These are phyloP conservation scores for Gloeophyllum trabeum DNA, from an alignment of 768 basidiomycete species.

Conservation along the genomic window DNA sequence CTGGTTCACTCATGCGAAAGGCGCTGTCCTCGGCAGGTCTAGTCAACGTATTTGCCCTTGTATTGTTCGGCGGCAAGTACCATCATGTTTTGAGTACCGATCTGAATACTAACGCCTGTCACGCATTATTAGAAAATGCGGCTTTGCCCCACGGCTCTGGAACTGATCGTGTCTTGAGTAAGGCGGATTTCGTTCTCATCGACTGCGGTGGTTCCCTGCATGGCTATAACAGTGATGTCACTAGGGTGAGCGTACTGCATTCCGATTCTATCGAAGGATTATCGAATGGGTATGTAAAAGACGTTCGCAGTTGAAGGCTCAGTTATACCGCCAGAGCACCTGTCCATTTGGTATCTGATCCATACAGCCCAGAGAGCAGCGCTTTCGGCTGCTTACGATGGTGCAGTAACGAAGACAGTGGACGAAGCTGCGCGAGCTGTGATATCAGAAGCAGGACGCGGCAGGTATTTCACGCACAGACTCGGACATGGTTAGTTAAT, in stretches of 20 bases:
- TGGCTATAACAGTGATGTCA: constrained; percentile 73
- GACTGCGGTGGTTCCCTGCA: constrained; percentile 64
- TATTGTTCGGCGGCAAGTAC: constrained; percentile 67
- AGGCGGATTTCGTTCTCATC: constrained; percentile 59
- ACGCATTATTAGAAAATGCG: constrained; percentile 62
- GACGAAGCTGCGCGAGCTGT: constrained; percentile 51
- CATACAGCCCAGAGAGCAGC: constrained; percentile 52
- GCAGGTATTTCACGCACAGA: constrained; percentile 65
- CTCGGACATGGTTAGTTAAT: constrained; percentile 57
- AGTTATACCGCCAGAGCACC: constrained; percentile 38
- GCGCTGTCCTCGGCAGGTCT: constrained; percentile 53
- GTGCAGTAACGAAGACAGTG: constrained; percentile 38
- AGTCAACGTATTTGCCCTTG: constrained; percentile 42
- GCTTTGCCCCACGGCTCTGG: constrained; percentile 80
- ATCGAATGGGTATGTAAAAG: too few species aligned
- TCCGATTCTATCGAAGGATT: too few species aligned
- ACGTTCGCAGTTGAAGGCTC: constrained; percentile 58
- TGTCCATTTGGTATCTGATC: constrained; percentile 54
- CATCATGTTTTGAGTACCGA: not conserved
- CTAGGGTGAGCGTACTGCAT: constrained; percentile 37
- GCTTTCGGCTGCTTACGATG: constrained; percentile 31
- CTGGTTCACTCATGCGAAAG: constrained; percentile 39
- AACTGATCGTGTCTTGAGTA: constrained; percentile 46
- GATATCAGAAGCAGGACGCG: constrained; percentile 32
- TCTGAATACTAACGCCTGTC: not conserved